Base-by-base conservation (phyloP, 805 yeast species). In the Saccharomycopsis amapae region DNA sequence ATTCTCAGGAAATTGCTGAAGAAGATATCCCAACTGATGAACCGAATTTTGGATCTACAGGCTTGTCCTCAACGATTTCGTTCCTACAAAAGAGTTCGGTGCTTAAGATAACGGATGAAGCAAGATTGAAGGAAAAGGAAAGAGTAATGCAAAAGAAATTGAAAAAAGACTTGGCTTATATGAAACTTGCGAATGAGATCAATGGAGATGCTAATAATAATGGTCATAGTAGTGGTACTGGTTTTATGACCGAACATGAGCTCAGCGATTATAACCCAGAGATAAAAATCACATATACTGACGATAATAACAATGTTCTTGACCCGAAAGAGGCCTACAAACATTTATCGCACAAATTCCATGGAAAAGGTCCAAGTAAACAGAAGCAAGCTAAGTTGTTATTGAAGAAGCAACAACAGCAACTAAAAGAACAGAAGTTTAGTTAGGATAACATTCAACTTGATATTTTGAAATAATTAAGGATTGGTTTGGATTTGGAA, bases 261-360 rank as follows among this genome's bases (percentile, higher is more conserved):
- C 57, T 66, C 32, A 52, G 53, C 6, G 45, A 53, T 15, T 71
- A 73, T 51, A 65, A 66, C 32, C 78, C 79, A 1, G 54, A 63
- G 28, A 72, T 77, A 15, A 63, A 63, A 34, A 56, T 77, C 3
- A 62, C 62, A 15, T 76, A 77, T 55, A 67, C 63, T 17, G 80
- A 77, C 56, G 74, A 73, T 35, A 49, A 59, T 1, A 81, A 81
- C 2, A 62, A 65, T 18, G 64, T 63, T 3, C 55, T 77, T n/a
- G 57, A 62, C 41, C 65, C 70, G 6, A 77, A 75, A 54, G 71
- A 72, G 50, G 82, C 83, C 3, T 77, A 67, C 62, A 77, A 77
- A 59, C 68, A 69, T 48, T 58, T 76, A 42, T 74, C 79, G 17
- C 80, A 75, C 47, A 68, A 73, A 54, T 77, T 75, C 56, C 82